These are phyloP conservation scores for Citrullus mucosospermus DNA, from an alignment of 306 rosid genomes.

Conservation along the genomic window DNA sequence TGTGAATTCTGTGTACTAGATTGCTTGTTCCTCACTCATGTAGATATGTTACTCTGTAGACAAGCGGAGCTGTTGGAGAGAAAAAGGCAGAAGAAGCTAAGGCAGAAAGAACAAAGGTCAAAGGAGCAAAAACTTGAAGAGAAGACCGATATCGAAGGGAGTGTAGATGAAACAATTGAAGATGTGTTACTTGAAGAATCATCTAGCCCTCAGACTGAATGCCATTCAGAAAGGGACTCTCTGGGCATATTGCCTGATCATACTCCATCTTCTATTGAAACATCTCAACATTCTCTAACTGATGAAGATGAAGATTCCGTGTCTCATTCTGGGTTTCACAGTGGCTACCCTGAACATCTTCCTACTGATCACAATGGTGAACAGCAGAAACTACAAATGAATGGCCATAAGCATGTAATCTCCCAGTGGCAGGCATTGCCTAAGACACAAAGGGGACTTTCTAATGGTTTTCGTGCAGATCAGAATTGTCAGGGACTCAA, in stretches of 20 bases:
- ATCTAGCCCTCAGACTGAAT: conserved; percentile 21
- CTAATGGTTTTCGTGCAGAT: conserved; percentile 23
- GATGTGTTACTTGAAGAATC: conserved; percentile 26
- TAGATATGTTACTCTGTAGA: conserved; percentile 23
- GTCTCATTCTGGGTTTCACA: conserved; percentile 15
- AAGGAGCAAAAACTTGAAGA: conserved; percentile 41
- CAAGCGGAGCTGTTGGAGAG: conserved; percentile 59
- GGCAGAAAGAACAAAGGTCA: conserved; percentile 63
- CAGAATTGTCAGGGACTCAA: conserved; percentile 36
- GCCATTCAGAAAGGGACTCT: conserved; percentile 21
- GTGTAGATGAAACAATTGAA: conserved; percentile 18
- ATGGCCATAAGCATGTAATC: conserved; percentile 15
- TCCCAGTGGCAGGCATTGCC: conserved; percentile 29
- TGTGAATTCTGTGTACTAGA: neutral
- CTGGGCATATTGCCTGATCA: conserved; percentile 20
- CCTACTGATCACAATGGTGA: conserved; percentile 30
- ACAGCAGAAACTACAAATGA: conserved; percentile 19
- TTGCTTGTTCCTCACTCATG: conserved; percentile 6
- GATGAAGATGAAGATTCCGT: conserved; percentile 25
- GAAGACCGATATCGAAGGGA: conserved; percentile 21
- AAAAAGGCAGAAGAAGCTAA: conserved; percentile 66
- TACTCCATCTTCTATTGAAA: conserved; percentile 15
- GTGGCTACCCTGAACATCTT: conserved; percentile 14
- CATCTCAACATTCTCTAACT: conserved; percentile 21
- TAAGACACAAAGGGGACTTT: conserved; percentile 26